These are phyloP conservation scores for Aspergillus sp. DNA, from an alignment of 2,329 filamentous ascomycete species.

Conservation along the genomic window DNA sequence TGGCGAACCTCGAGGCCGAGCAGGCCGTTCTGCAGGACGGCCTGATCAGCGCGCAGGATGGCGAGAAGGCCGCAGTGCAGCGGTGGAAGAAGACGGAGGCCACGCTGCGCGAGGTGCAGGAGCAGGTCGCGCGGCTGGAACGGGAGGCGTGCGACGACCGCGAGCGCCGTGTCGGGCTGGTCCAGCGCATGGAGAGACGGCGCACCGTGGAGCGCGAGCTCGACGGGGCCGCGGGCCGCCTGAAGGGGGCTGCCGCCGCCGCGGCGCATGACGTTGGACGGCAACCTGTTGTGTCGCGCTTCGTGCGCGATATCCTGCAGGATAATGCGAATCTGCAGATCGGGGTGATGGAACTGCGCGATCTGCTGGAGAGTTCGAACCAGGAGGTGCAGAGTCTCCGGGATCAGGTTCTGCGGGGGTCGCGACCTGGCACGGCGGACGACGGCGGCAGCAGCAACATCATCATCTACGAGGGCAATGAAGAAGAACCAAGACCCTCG, in stretches of 20 bases:
- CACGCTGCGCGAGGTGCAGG: conserved; percentile 67
- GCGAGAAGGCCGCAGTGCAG: conserved; percentile 68
- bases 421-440: no score
- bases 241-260: conserved; percentile 76
- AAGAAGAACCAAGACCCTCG: conserved; percentile 19
- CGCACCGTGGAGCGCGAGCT: conserved; percentile 75
- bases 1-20: conserved; percentile 71
- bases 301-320: conserved; percentile 88
- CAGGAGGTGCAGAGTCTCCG: conserved; percentile 84
- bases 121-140: conserved; percentile 84
- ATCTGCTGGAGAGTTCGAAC: conserved; percentile 84
- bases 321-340: conserved; percentile 92
- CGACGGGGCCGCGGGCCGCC: conserved; percentile 65
- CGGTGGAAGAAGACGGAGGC: conserved; percentile 81
- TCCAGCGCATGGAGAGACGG: conserved; percentile 75
- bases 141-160: conserved; percentile 71
- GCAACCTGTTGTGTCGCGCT: conserved; percentile 76
- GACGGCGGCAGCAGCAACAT: no score
- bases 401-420: conserved; percentile 60
- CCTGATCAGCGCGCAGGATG: conserved; percentile 59
- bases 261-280: conserved; percentile 54
- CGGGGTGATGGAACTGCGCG: conserved; percentile 81
- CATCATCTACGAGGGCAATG: conserved; percentile 56
- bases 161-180: conserved; percentile 70
- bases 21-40: conserved; percentile 64